Evolutionary conservation across 345 rosid species (phyloP).

Genomic region (Populus alba): DNA sequence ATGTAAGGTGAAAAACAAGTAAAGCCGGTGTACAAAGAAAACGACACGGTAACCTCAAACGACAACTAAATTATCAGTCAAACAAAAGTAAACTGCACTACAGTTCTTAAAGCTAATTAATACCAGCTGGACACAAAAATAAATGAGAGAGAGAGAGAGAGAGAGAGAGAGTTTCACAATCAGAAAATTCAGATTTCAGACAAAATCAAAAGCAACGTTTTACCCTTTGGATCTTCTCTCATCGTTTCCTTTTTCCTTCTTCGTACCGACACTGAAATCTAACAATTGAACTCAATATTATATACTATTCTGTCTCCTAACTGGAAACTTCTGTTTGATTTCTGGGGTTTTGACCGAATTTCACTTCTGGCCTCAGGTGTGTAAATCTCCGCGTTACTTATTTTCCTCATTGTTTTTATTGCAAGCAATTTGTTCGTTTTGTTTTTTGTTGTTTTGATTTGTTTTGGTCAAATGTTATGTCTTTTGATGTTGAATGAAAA

Average conservation of each 20-base stretch:
- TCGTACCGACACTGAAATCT: constrained; percentile 8
- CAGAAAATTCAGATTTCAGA: background rate
- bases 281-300: background rate
- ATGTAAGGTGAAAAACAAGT: no score
- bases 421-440: background rate
- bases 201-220: background rate
- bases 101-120: background rate
- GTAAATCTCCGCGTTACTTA: background rate
- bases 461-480: background rate
- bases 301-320: background rate
- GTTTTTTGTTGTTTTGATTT: background rate
- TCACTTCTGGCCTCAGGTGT: constrained; percentile 26
- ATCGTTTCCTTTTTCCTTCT: constrained; percentile 8
- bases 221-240: constrained; percentile 7
- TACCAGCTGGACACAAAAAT: background rate
- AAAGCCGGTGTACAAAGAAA: no score
- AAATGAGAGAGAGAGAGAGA: background rate
- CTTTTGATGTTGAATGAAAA: background rate
- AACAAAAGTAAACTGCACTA: background rate
- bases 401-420: background rate
- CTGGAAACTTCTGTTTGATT: background rate
- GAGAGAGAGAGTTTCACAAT: background rate
- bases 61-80: background rate
- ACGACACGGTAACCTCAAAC: background rate
- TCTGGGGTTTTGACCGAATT: background rate